Evolutionary conservation across 2,329 filamentous ascomycete genomes (phyloP).

Genomic region (Delphinella strobiligena): DNA sequence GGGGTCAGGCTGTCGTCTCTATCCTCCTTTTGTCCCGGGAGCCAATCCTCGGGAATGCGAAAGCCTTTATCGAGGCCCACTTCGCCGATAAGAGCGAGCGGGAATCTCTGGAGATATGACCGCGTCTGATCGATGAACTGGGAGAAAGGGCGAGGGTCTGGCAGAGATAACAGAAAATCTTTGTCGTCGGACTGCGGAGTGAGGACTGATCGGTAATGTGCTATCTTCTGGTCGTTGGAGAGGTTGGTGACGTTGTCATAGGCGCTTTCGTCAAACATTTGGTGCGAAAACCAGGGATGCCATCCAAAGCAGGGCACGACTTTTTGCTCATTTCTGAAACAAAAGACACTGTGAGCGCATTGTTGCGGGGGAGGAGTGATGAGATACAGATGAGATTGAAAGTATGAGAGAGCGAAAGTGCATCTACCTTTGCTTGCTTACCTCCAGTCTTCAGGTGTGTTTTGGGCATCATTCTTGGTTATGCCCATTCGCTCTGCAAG

Average conservation of each 20-base stretch:
- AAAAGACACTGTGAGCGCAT: neutral
- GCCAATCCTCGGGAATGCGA: slow-evolving; percentile 53
- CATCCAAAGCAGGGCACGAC: slow-evolving; percentile 68
- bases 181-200: slow-evolving; percentile 41
- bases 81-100: slow-evolving; percentile 60
- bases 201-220: slow-evolving; percentile 58
- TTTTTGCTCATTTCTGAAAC: slow-evolving; percentile 24
- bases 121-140: slow-evolving; percentile 46
- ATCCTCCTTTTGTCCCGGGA: slow-evolving; percentile 25
- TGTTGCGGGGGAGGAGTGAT: neutral
- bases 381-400: neutral
- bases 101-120: slow-evolving; percentile 42
- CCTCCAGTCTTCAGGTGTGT: slow-evolving; percentile 17
- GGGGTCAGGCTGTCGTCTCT: slow-evolving; percentile 46
- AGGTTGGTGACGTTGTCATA: slow-evolving; percentile 21
- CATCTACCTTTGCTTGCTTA: slow-evolving; percentile 14
- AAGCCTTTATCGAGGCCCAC: slow-evolving; percentile 69
- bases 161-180: slow-evolving; percentile 41
- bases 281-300: slow-evolving; percentile 79
- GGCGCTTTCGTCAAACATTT: slow-evolving; percentile 52
- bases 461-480: slow-evolving; percentile 12
- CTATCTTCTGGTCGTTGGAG: slow-evolving; percentile 32
- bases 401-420: neutral
- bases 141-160: slow-evolving; percentile 49
- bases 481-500: slow-evolving; percentile 47